Evolutionary conservation across 441 rosid genomes (phyloP).

Genomic region (Adansonia grandidieri): DNA sequence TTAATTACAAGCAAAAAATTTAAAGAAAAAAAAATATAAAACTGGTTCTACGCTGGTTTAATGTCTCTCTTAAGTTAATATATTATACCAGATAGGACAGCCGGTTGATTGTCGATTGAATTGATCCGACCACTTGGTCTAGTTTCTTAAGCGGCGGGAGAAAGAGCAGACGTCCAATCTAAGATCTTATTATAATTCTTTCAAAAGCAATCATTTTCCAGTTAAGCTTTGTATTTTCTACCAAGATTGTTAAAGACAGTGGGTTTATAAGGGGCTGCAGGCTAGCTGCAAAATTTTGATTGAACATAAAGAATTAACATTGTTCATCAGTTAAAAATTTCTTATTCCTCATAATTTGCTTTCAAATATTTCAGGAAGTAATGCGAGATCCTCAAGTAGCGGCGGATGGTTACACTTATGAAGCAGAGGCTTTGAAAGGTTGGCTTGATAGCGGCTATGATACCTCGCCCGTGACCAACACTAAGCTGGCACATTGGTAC

Average conservation of each 20-base stretch:
- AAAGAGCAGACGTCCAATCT: neutral
- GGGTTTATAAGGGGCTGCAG: neutral
- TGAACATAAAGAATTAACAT: neutral
- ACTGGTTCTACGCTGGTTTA: too few species aligned
- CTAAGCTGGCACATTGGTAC: too few species aligned
- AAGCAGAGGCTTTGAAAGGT: too few species aligned
- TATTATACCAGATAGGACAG: neutral
- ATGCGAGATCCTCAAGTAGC: slow-evolving; percentile 64
- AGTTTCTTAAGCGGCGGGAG: too few species aligned
- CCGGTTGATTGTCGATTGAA: too few species aligned
- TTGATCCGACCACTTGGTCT: too few species aligned
- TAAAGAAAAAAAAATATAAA: too few species aligned
- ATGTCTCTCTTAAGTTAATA: too few species aligned
- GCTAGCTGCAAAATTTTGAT: neutral
- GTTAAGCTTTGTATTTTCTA: neutral
- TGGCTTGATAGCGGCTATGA: too few species aligned
- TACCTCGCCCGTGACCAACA: too few species aligned
- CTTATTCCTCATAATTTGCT: neutral
- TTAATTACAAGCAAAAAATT: too few species aligned
- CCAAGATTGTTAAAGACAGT: neutral
- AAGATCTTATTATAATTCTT: neutral
- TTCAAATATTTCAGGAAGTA: slow-evolving; percentile 65
- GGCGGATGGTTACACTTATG: too few species aligned
- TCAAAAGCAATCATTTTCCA: neutral
- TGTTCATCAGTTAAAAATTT: neutral